Evolutionary conservation across 2,329 filamentous ascomycete species (phyloP).

Genomic region (Furcasterigmium furcatum): DNA sequence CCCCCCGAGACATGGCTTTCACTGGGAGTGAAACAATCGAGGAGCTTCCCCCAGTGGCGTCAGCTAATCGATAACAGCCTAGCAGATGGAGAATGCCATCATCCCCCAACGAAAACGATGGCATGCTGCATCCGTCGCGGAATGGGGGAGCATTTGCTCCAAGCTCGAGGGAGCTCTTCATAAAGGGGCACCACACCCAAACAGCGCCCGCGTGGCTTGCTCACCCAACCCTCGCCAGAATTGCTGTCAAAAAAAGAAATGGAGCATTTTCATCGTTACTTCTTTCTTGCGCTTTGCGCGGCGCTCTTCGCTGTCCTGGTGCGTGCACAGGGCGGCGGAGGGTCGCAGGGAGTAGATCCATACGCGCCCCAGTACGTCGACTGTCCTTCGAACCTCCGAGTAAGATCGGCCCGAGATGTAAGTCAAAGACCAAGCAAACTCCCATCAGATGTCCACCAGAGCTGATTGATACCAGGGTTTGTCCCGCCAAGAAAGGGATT

Average conservation of each 20-base stretch:
- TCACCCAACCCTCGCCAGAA: too few species aligned
- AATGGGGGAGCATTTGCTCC: neutral
- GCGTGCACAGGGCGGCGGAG: neutral
- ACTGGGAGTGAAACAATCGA: too few species aligned
- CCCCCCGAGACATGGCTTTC: too few species aligned
- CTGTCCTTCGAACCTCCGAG: conserved; percentile 63
- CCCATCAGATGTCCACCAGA: too few species aligned
- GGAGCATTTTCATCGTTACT: neutral
- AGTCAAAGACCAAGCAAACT: neutral
- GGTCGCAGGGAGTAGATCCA: conserved; percentile 41
- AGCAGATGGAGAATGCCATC: too few species aligned
- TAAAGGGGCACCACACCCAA: neutral
- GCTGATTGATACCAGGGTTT: conserved; percentile 66
- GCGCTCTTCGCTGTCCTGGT: too few species aligned
- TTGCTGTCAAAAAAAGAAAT: neutral
- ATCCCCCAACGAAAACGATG: too few species aligned
- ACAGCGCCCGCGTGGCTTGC: neutral
- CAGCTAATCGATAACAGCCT: too few species aligned
- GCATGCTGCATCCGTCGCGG: neutral
- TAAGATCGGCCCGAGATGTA: neutral
- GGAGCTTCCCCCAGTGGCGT: too few species aligned
- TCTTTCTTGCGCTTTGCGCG: neutral
- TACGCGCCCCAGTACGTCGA: conserved; percentile 68
- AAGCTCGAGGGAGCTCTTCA: neutral
- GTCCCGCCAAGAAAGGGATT: conserved; percentile 67